Conservation (phyloP, 2,329 filamentous ascomycete genomes). For the Xylariales sp. region DNA sequence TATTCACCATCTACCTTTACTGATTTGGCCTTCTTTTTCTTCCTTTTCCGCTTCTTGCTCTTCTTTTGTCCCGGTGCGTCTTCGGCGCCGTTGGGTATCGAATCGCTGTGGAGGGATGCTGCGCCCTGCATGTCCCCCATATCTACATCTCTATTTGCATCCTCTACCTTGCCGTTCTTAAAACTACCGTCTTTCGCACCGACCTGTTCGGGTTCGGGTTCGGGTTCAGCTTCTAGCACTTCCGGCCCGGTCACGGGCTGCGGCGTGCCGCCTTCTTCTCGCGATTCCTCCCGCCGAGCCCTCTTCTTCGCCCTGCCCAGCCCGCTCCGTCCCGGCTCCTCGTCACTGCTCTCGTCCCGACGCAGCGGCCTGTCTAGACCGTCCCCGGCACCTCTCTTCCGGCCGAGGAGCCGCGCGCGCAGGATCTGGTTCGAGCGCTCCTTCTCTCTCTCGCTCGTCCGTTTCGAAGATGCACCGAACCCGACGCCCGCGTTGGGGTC, state of each 20-base stretch:
- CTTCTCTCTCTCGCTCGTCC: constrained; percentile 13
- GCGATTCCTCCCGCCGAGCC: constrained; percentile 28
- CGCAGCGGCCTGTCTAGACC: constrained; percentile 29
- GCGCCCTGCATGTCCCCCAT: not conserved
- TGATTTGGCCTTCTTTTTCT: constrained; percentile 39
- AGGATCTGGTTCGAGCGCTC: constrained; percentile 38
- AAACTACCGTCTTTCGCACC: not conserved
- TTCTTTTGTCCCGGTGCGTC: constrained; percentile 30
- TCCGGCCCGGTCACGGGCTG: not conserved
- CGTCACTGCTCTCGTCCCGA: constrained; percentile 45
- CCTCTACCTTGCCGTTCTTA: not conserved
- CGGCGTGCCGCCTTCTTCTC: constrained; percentile 18
- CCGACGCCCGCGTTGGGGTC: constrained; percentile 47
- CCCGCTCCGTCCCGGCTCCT: constrained; percentile 49
- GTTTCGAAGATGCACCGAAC: constrained; percentile 25
- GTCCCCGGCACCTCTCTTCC: constrained; percentile 35
- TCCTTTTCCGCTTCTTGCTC: constrained; percentile 49
- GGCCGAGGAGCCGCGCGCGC: constrained; percentile 43
- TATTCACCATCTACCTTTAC: constrained; percentile 17
- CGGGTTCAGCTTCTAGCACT: not conserved
- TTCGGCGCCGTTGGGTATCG: not conserved
- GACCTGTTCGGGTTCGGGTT: constrained; percentile 8
- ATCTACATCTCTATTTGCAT: not conserved
- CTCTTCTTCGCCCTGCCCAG: constrained; percentile 49
- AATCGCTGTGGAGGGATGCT: not conserved